Conservation (phyloP, 129 eudicot genomes). For the Logfia minima region DNA sequence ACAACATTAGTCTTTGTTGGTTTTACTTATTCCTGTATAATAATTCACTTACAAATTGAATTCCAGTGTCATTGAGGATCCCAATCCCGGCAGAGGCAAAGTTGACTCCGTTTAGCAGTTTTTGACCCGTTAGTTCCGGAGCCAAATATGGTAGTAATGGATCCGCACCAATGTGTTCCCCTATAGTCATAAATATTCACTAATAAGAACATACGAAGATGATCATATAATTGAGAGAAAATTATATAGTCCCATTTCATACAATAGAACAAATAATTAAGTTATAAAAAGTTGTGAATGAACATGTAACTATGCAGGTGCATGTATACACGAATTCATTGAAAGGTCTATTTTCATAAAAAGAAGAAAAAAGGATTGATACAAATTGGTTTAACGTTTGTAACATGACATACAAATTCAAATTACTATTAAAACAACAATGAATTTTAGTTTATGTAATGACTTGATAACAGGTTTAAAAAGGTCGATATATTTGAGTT, state of each 20-base stretch:
- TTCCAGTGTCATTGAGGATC: slow-evolving; percentile 47
- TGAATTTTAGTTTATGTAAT: neutral
- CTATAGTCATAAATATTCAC: slow-evolving; percentile 19
- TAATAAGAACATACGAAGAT: neutral
- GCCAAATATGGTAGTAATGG: slow-evolving; percentile 39
- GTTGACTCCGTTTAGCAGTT: slow-evolving; percentile 47
- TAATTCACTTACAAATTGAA: slow-evolving; percentile 46
- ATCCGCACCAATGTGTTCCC: slow-evolving; percentile 38
- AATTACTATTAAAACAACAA: neutral
- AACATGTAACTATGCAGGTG: neutral
- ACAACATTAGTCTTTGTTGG: neutral
- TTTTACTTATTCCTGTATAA: neutral
- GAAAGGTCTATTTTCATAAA: neutral
- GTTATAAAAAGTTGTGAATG: neutral
- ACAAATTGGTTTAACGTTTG: neutral
- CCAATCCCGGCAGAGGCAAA: slow-evolving; percentile 57
- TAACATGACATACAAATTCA: neutral
- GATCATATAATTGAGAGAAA: neutral
- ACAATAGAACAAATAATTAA: too few species aligned
- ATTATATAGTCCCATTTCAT: neutral
- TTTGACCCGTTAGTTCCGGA: slow-evolving; percentile 40
- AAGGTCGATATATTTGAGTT: neutral
- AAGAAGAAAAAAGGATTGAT: neutral
- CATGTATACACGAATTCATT: neutral
- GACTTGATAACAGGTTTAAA: neutral